phyloP scores from a whole-genome alignment of 768 basidiomycete genomes.

The Boletus rubroflammeus region DNA sequence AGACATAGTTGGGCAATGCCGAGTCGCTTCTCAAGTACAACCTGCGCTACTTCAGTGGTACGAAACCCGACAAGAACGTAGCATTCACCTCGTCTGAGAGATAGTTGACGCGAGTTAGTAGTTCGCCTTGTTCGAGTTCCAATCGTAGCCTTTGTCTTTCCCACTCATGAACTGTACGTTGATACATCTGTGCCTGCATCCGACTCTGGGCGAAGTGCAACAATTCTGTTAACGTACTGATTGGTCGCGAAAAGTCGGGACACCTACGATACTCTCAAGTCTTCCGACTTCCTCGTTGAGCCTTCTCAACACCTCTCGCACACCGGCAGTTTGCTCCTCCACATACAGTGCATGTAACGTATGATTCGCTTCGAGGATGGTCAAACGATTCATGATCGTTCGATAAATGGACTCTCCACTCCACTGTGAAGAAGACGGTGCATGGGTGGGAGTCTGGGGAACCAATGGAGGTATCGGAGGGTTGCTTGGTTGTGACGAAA shows the following conservation, averaged over 20 bases:
- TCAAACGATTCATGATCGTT: conserved; percentile 91
- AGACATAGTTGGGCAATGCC: conserved; percentile 86
- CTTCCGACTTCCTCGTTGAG: conserved; percentile 77
- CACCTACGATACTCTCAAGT: conserved; percentile 68
- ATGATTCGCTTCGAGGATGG: conserved; percentile 81
- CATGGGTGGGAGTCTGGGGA: conserved; percentile 6
- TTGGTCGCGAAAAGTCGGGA: not conserved
- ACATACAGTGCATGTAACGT: conserved; percentile 82
- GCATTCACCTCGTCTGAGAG: conserved; percentile 73
- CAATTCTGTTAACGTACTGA: not conserved
- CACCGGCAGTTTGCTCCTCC: conserved; percentile 78
- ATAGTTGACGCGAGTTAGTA: conserved; percentile 67
- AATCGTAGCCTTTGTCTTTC: conserved; percentile 62
- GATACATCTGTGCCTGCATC: conserved; percentile 64
- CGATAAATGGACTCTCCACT: conserved; percentile 91
- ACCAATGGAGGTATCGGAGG: not conserved
- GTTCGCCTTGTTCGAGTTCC: conserved; percentile 66
- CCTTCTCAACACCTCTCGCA: conserved; percentile 70
- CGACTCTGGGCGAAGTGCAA: conserved; percentile 45
- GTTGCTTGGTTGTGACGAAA: conserved; percentile 9
- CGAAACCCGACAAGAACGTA: not conserved
- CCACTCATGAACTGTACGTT: conserved; percentile 62
- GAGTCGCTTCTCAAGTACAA: conserved; percentile 83
- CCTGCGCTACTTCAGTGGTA: conserved; percentile 39
- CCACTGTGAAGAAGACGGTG: conserved; percentile 13